phyloP scores from a whole-genome alignment of 768 basidiomycete genomes.

The Astraeus odoratus region DNA sequence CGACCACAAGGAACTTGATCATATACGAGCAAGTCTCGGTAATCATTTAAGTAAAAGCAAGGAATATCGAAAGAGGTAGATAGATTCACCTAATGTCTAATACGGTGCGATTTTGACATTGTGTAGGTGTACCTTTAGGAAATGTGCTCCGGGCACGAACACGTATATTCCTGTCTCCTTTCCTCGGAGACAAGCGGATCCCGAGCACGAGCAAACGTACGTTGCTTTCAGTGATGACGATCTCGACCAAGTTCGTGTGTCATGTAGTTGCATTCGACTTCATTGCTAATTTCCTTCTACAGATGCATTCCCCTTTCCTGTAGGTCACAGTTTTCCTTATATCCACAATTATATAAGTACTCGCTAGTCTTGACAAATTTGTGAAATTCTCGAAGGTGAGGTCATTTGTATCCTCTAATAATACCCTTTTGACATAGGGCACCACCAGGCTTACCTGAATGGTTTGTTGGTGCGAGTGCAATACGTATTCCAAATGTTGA shows the following conservation, averaged over 20 bases:
- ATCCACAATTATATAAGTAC: background rate
- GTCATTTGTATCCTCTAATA: background rate
- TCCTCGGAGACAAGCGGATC: conserved; percentile 26
- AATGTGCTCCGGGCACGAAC: conserved; percentile 30
- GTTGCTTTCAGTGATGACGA: background rate
- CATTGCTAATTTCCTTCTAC: background rate
- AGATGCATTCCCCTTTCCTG: conserved; percentile 49
- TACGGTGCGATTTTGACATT: background rate
- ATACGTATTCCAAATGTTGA: background rate
- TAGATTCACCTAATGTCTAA: background rate
- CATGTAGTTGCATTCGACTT: background rate
- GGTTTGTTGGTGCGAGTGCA: background rate
- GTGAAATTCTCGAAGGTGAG: conserved; percentile 3
- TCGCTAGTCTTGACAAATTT: conserved; percentile 1
- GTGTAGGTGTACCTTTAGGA: conserved; percentile 37
- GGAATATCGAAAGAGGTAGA: conserved; percentile 43
- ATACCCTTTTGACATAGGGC: background rate
- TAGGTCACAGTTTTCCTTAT: conserved; percentile 20
- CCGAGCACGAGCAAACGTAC: background rate
- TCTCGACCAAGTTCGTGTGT: background rate
- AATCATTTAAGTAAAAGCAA: conserved; percentile 33
- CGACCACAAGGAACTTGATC: conserved; percentile 37
- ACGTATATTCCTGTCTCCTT: conserved; percentile 43
- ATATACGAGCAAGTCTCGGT: conserved; percentile 36
- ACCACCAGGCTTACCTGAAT: background rate